Evolutionary conservation across 1,284 basidiomycete species (phyloP), one percentile per base, ranked within the genome.

Genomic region (Mycocalia duriaeana): DNA sequence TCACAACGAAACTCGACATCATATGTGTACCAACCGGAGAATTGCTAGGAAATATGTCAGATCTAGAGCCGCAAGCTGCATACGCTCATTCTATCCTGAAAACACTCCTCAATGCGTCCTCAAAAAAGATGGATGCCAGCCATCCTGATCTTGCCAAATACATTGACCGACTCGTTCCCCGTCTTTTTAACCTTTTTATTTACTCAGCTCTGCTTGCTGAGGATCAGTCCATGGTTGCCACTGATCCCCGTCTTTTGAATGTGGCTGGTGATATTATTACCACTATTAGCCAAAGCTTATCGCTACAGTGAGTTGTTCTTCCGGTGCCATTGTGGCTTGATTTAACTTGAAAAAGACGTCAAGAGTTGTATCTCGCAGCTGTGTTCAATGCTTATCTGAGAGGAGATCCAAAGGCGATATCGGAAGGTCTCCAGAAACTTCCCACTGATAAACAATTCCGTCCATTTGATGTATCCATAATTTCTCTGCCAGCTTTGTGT

Each of bases 71-170:
- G 11, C 69, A 64, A 16, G 79, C 86, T 1, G 88, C 91, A 8
- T 96, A 94, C 60, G 82, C 82, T 0, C 90, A 91, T 65, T 82
- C 91, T 25, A 74, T 96, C n/a, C 71, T 96, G 24, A 71, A 75
- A 48, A 80, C 86, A 0, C 65, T 96, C 3, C 70, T 73, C 2
- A 76, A 78, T 34, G 81, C 86, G 0, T 64, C 95, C 18, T 59
- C 71, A 7, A 65, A 60, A n/a, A 96, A 96, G 67, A 73, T 84
- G 7, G 72, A 74, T 7, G 69, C 66, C 55, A 60, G 66, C 49
- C 58, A 95, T 60, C 60, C 68, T 1, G 94, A 96, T 57, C 73
- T 95, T 4, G 67, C 77, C 2, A 90, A 89, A 63, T 91, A 91
- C 59, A 74, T 87, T 38, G 87, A 92, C 50, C 71, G 75, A 36